These are phyloP conservation scores for Limonium bicolor DNA, from an alignment of 148 eudicot species.

Conservation along the genomic window DNA sequence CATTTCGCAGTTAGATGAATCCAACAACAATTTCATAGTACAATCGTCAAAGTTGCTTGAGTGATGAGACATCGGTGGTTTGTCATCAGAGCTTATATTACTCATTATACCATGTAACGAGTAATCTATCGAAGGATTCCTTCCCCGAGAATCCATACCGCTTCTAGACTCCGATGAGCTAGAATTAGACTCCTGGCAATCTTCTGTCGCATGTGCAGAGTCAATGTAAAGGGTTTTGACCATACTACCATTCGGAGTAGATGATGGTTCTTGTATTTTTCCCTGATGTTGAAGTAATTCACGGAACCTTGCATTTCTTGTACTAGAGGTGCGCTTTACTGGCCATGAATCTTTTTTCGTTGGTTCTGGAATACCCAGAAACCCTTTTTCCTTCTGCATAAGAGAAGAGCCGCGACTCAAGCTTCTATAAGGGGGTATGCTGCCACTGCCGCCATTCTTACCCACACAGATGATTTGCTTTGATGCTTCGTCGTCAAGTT, in stretches of 20 bases:
- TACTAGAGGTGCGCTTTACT: constrained; percentile 4
- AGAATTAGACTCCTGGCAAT: constrained; percentile 17
- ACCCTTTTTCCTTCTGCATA: constrained; percentile 14
- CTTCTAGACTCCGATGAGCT: constrained; percentile 13
- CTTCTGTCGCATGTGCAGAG: constrained; percentile 27
- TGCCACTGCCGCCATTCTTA: constrained; percentile 7
- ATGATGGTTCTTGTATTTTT: constrained; percentile 8
- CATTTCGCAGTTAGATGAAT: too few relatives aligned
- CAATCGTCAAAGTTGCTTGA: too few relatives aligned
- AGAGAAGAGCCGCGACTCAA: constrained; percentile 13
- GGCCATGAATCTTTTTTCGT: constrained; percentile 8
- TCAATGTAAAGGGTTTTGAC: constrained; percentile 63
- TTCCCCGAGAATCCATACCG: constrained; percentile 7
- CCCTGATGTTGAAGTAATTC: constrained; percentile 17
- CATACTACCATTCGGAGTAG: constrained; percentile 10
- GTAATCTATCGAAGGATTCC: constrained; percentile 16
- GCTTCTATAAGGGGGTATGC: constrained; percentile 2
- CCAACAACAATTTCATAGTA: too few relatives aligned
- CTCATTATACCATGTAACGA: constrained; percentile 6
- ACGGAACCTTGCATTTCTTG: constrained; percentile 13
- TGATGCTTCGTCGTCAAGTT: constrained; percentile 2
- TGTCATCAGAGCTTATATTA: too few relatives aligned
- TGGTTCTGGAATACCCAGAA: constrained; percentile 12
- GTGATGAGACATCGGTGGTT: too few relatives aligned
- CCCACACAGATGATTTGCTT: constrained; percentile 6